Conservation (phyloP, 2,329 filamentous ascomycete species). For the Alternaria viburni region DNA sequence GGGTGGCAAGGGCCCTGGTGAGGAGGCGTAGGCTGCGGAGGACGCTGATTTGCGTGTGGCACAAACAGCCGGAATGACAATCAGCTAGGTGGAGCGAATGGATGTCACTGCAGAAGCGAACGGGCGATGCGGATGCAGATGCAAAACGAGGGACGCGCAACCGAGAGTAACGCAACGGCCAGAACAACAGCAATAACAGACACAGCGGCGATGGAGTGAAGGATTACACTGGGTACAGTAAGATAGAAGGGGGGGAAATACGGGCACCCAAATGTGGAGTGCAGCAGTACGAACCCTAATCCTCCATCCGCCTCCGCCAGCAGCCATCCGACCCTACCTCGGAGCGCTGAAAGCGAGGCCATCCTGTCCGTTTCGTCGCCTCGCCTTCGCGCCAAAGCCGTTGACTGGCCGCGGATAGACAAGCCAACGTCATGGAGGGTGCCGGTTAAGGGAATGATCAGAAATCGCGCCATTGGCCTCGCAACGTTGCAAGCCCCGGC, state of each 20-base stretch:
- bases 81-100: background rate
- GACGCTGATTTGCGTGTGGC: conserved; percentile 3
- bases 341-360: background rate
- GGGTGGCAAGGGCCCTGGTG: conserved; percentile 3
- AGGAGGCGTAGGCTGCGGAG: background rate
- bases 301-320: background rate
- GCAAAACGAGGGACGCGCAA: conserved; percentile 2
- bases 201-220: background rate
- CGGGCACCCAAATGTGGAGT: conserved; percentile 1
- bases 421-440: conserved; percentile 38
- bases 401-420: conserved; percentile 9
- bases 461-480: conserved; percentile 24
- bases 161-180: background rate
- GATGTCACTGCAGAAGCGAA: background rate
- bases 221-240: background rate
- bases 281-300: background rate
- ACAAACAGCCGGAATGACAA: conserved; percentile 11
- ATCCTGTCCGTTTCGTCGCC: background rate
- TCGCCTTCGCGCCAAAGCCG: background rate
- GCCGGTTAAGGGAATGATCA: conserved; percentile 38
- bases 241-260: background rate
- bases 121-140: conserved; percentile 6
- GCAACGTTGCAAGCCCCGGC: conserved; percentile 17
- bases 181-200: background rate
- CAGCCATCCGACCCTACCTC: background rate